These are phyloP conservation scores for Colletotrichum tofieldiae DNA, from an alignment of 2,329 filamentous ascomycete genomes.

Conservation along the genomic window DNA sequence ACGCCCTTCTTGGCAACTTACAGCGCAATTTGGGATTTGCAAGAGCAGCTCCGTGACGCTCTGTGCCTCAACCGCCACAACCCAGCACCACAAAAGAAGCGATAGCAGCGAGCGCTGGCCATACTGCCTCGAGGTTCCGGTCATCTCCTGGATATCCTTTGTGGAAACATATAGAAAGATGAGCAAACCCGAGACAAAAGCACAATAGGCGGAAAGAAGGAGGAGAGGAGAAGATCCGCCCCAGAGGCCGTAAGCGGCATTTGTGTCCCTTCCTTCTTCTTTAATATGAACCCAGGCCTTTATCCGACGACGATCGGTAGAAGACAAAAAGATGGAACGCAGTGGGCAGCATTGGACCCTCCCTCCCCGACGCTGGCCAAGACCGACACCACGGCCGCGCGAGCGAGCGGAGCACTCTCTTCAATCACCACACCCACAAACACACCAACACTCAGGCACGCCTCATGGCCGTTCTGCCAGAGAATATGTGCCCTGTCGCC, in stretches of 20 bases:
- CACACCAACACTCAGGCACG: too few relatives aligned
- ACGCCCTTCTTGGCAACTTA: constrained; percentile 14
- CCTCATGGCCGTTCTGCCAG: not conserved
- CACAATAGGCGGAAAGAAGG: not conserved
- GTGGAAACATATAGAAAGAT: constrained; percentile 30
- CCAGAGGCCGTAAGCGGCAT: not conserved
- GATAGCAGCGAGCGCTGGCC: constrained; percentile 25
- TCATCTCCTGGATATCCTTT: constrained; percentile 34
- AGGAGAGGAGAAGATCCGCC: not conserved
- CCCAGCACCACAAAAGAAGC: constrained; percentile 9
- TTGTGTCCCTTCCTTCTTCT: not conserved
- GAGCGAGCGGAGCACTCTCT: constrained; percentile 3
- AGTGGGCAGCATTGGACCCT: constrained; percentile 27
- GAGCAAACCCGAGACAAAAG: not conserved
- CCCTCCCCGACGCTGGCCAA: constrained; percentile 6
- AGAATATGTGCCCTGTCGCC: not conserved
- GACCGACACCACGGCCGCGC: not conserved
- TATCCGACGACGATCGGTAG: not conserved
- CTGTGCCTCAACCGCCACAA: constrained; percentile 27
- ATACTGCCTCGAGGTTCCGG: constrained; percentile 11
- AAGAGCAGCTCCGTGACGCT: constrained; percentile 18
- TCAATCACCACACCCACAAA: constrained; percentile 6
- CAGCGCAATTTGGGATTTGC: constrained; percentile 27
- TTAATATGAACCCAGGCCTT: constrained; percentile 3
- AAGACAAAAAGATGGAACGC: constrained; percentile 15